Evolutionary conservation across 2,329 filamentous ascomycete species (phyloP).

Genomic region (Phaeoacremonium minimum): DNA sequence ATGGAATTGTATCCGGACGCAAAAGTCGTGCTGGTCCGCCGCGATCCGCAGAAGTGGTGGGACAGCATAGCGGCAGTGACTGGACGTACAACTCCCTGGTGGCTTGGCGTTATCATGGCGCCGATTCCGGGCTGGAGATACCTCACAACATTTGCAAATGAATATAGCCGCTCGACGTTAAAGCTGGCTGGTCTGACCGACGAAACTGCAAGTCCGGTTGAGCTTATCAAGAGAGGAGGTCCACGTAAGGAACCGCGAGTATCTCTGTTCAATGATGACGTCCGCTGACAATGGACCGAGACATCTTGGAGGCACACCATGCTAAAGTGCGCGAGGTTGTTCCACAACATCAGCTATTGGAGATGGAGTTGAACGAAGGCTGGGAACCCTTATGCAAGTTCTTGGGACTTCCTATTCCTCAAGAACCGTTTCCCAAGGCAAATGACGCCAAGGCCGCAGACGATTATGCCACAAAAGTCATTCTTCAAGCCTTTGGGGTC

Average conservation of each 20-base stretch:
- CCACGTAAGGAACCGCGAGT: slow-evolving; percentile 1
- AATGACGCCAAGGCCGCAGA: slow-evolving; percentile 19
- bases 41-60: slow-evolving; percentile 3
- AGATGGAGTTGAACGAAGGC: slow-evolving; percentile 11
- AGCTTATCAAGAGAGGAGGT: slow-evolving; percentile 5
- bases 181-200: slow-evolving; percentile 2
- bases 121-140: slow-evolving; percentile 4
- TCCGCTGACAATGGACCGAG: not conserved
- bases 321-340: slow-evolving; percentile 1
- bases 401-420: too few species aligned
- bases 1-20: slow-evolving; percentile 3
- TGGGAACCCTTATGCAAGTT: too few species aligned
- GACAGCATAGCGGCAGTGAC: slow-evolving; percentile 1
- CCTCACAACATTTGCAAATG: not conserved
- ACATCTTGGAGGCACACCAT: slow-evolving; percentile 3
- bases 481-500: slow-evolving; percentile 9
- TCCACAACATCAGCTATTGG: not conserved
- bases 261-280: too few species aligned
- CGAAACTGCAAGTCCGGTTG: not conserved
- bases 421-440: slow-evolving; percentile 15
- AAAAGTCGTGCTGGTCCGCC: not conserved
- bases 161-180: slow-evolving; percentile 4
- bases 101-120: not conserved
- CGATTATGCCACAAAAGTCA: slow-evolving; percentile 10
- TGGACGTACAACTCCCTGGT: slow-evolving; percentile 1